Base-by-base conservation (phyloP, 2,329 filamentous ascomycete genomes). In the Aureobasidium sp. region DNA sequence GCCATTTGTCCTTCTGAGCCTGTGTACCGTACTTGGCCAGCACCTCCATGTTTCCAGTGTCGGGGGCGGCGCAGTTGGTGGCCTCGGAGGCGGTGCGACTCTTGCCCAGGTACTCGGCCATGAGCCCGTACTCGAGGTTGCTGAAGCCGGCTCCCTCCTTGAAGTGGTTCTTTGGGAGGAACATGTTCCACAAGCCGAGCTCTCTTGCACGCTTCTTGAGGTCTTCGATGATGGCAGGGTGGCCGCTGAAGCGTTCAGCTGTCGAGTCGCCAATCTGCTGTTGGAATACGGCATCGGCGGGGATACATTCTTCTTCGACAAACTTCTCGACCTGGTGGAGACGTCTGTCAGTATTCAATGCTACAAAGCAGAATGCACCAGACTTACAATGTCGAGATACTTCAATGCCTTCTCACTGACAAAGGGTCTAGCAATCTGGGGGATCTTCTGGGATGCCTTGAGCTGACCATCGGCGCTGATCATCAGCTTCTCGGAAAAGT, bases 111-210 rank as follows among this genome's bases (percentile, higher is more conserved):
- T 90, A 89, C 79, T 99, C 94, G 20, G 94, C 94, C 92, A 97
- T 99, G 70, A 99, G 79, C 14, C 92, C 94, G 73, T 99, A 99
- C 78, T 99, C 94, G 65, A 99, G 81, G 77, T 97, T 99, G 64
- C 87, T 90, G 79, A 91, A 97, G 37, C 94, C 94, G 27, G 93
- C 91, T 1, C 91, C 95, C 79, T 97, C 90, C 75, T 88, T 90
- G 82, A 97, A 97, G 78, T 97, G 92, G 70, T 87, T 91, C 79
- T 89, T 93, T 67, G 94, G 90, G 68, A 99, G 78, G 81, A 99
- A 99, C 87, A 99, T 89, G 78, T 99, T 99, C 94, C 94, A 99
- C 49, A 99, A 81, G 1, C 93, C 94, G 29, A 96, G 83, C 68
- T 88, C 82, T 71, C 82, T 84, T 48, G 93, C 94, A 75, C 91